Conservation (phyloP, 768 basidiomycete species). For the Phlebiopsis flavidoalba region DNA sequence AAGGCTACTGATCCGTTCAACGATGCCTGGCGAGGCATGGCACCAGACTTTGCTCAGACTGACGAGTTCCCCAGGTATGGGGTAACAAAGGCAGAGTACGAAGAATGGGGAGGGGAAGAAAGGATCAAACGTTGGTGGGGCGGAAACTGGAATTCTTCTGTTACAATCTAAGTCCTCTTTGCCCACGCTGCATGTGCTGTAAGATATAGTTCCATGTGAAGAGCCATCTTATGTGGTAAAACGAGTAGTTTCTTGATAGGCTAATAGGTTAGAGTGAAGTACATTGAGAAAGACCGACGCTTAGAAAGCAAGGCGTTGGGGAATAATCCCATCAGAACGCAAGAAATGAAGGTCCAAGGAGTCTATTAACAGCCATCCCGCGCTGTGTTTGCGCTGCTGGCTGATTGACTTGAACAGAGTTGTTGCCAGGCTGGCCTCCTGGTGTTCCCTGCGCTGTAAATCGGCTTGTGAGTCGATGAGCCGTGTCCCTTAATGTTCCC, state of each 20-base stretch:
- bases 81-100: conserved; percentile 78
- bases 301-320: not conserved
- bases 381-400: conserved; percentile 38
- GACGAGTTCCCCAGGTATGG: conserved; percentile 47
- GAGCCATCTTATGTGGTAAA: not conserved
- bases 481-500: conserved; percentile 97
- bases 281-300: conserved; percentile 11
- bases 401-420: conserved; percentile 64
- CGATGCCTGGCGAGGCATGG: conserved; percentile 95
- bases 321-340: conserved; percentile 8
- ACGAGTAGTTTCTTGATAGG: not conserved
- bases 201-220: not conserved
- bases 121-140: conserved; percentile 88
- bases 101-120: conserved; percentile 84
- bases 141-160: conserved; percentile 72
- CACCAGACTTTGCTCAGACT: conserved; percentile 57
- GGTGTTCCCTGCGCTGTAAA: conserved; percentile 31
- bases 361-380: conserved; percentile 45
- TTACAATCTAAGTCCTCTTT: conserved; percentile 9
- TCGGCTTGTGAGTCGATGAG: conserved; percentile 92
- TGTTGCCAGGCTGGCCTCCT: conserved; percentile 31
- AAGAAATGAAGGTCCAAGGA: conserved; percentile 2
- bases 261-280: conserved; percentile 9
- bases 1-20: conserved; percentile 59
- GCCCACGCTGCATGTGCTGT: not conserved